Evolutionary conservation across 2,329 filamentous ascomycete species (phyloP).

Genomic region (Fusarium camptoceras): DNA sequence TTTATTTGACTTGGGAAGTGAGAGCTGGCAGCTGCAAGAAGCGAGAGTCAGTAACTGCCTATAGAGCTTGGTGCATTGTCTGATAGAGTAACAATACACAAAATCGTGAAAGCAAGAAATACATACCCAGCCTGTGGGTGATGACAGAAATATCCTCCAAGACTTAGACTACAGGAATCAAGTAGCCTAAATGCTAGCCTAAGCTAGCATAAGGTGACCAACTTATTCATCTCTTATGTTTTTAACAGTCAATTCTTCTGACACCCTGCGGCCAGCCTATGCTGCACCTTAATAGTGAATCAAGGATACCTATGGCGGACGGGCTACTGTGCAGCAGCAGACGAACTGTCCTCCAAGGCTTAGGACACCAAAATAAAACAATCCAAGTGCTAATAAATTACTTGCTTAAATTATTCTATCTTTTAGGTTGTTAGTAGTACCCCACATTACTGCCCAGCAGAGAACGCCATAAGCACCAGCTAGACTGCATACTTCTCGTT

Average conservation of each 20-base stretch:
- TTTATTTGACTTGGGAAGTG: no score
- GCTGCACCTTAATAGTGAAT: no score
- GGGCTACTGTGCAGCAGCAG: no score
- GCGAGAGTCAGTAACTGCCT: neutral
- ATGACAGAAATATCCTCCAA: no score
- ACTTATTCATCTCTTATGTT: neutral
- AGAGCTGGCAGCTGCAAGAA: neutral
- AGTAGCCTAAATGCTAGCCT: neutral
- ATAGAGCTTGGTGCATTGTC: neutral
- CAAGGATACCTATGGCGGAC: no score
- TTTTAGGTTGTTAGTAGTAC: no score
- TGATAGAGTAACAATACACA: neutral
- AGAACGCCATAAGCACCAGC: neutral
- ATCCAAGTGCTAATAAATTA: no score
- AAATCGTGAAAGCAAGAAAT: neutral
- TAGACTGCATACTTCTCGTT: neutral
- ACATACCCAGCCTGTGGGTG: neutral
- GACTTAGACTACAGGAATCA: neutral
- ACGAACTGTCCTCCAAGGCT: no score
- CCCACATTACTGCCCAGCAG: neutral
- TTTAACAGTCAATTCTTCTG: neutral
- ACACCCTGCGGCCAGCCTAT: conserved; percentile 51
- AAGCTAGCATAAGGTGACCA: neutral
- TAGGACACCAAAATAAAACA: no score
- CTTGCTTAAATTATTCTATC: no score